phyloP scores from a whole-genome alignment of 805 yeast species.

The Wickerhamomyces queroliae region DNA sequence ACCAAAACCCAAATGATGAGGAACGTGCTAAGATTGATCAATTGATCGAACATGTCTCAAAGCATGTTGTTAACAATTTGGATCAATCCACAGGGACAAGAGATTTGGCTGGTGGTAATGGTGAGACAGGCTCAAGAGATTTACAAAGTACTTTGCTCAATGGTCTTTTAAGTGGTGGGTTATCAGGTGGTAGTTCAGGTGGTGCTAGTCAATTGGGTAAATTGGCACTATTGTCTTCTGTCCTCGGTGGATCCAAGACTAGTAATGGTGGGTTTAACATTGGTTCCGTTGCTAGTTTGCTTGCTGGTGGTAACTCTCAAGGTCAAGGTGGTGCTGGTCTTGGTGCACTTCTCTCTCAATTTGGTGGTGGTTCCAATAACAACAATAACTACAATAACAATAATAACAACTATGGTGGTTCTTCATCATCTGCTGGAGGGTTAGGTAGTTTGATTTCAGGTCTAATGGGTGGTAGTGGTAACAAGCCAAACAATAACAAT shows the following conservation, averaged over 20 bases:
- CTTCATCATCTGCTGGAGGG: too few relatives aligned
- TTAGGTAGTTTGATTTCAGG: too few relatives aligned
- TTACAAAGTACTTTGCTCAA: constrained; percentile 13
- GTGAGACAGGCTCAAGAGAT: constrained; percentile 13
- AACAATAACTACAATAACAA: not conserved
- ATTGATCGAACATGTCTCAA: constrained; percentile 14
- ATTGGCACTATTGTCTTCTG: constrained; percentile 9
- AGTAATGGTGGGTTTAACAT: constrained; percentile 3
- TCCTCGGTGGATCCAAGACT: constrained; percentile 8
- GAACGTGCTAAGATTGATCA: constrained; percentile 15
- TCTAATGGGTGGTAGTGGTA: too few relatives aligned
- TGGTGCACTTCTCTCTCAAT: constrained; percentile 6
- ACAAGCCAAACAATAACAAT: too few relatives aligned
- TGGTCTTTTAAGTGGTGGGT: constrained; percentile 18
- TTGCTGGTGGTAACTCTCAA: constrained; percentile 1
- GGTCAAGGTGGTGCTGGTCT: constrained; percentile 3
- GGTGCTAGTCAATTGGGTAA: constrained; percentile 12
- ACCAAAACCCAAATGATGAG: constrained; percentile 13
- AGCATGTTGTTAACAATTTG: constrained; percentile 17
- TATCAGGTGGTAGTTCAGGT: constrained; percentile 2
- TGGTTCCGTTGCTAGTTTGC: not conserved
- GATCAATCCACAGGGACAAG: constrained; percentile 15
- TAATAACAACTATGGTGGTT: not conserved
- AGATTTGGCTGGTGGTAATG: too few relatives aligned
- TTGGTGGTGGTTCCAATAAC: constrained; percentile 5